Conservation (phyloP, 2,329 filamentous ascomycete species). For the Massarina eburnea region DNA sequence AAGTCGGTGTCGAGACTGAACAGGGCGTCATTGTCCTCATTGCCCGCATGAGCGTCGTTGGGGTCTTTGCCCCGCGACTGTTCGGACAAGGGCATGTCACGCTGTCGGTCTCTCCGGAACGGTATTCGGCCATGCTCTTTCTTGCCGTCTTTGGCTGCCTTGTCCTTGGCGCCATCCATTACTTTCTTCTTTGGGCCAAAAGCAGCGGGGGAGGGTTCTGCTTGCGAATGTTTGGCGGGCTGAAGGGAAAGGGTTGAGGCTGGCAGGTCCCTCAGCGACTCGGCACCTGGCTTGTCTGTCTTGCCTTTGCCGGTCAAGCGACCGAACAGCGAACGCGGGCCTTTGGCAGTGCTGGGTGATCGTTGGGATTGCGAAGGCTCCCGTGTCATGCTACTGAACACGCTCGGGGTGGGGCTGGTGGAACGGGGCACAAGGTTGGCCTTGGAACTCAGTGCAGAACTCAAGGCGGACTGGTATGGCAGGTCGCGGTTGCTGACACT, state of each 20-base stretch:
- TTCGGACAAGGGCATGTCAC: conserved; percentile 24
- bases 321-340: conserved; percentile 55
- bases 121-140: conserved; percentile 49
- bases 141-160: conserved; percentile 25
- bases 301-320: conserved; percentile 56
- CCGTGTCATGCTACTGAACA: conserved; percentile 61
- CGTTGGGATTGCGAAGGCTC: conserved; percentile 49
- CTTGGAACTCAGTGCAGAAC: conserved; percentile 54
- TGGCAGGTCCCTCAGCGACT: conserved; percentile 44
- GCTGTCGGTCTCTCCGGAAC: conserved; percentile 51
- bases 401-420: conserved; percentile 80
- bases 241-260: conserved; percentile 46
- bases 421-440: conserved; percentile 62
- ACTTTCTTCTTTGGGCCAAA: conserved; percentile 29
- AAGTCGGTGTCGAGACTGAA: conserved; percentile 87
- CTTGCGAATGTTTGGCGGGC: conserved; percentile 30
- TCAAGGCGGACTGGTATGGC: conserved; percentile 54
- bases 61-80: conserved; percentile 46
- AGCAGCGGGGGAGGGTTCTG: conserved; percentile 31
- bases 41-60: conserved; percentile 43
- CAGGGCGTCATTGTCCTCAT: conserved; percentile 58
- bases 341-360: conserved; percentile 58
- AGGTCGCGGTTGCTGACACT: conserved; percentile 44
- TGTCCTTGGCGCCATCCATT: conserved; percentile 24
- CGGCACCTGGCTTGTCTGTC: conserved; percentile 38